A percentile compares a stretch with the other conserved stretches of the same genome.
Conservation (phyloP, 768 basidiomycete species). For the Artomyces pyxidatus region DNA sequence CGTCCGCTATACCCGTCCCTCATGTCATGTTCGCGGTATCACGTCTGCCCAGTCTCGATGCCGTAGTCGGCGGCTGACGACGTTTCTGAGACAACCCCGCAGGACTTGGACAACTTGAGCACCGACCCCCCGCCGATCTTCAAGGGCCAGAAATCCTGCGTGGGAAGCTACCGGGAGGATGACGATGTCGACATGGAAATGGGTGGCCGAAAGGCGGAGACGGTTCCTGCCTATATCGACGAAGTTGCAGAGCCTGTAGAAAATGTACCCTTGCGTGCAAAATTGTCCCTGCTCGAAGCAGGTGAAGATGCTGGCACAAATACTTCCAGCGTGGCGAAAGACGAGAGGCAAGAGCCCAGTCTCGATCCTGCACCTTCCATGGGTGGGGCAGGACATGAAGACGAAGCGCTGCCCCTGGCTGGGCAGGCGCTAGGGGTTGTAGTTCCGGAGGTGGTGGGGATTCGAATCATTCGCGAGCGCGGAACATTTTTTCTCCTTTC, state of each 20-base stretch:
- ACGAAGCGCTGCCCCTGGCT: slow-evolving; percentile 22
- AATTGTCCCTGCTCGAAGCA: not conserved
- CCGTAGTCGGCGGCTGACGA: slow-evolving; percentile 10
- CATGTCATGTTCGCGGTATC: too few relatives aligned
- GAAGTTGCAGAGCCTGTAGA: not conserved
- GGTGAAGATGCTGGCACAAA: too few relatives aligned
- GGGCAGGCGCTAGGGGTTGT: slow-evolving; percentile 78
- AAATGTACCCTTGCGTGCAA: not conserved
- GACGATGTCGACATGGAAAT: not conserved
- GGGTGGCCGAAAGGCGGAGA: slow-evolving; percentile 17
- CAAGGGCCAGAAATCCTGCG: slow-evolving; percentile 22
- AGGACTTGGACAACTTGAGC: not conserved
- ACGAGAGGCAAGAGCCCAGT: not conserved
- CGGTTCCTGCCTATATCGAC: slow-evolving; percentile 6
- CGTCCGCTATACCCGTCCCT: too few relatives aligned
- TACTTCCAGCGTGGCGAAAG: not conserved
- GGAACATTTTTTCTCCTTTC: slow-evolving; percentile 92
- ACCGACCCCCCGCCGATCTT: slow-evolving; percentile 21
- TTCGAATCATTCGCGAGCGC: slow-evolving; percentile 90
- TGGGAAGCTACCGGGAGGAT: slow-evolving; percentile 22
- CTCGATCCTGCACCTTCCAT: not conserved
- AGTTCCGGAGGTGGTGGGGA: slow-evolving; percentile 92
- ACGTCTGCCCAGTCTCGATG: too few relatives aligned
- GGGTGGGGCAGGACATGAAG: not conserved
- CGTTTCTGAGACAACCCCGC: too few relatives aligned